Conservation (phyloP, 257 asterid species). For the Rauvolfia tetraphylla region DNA sequence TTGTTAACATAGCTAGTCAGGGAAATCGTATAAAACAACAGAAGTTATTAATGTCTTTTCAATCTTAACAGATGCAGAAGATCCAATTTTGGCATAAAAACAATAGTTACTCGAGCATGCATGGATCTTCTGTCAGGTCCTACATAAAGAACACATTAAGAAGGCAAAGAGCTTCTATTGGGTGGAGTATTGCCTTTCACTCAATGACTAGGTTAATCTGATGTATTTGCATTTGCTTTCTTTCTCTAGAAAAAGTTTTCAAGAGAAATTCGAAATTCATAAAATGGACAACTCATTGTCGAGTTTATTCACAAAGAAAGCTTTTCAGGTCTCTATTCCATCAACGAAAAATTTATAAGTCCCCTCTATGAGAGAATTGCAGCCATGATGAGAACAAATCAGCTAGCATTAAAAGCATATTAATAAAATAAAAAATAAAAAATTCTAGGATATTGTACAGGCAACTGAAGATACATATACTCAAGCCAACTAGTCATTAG, state of each 20-base stretch:
- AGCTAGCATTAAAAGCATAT: background rate
- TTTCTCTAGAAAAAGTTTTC: background rate
- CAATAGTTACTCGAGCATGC: background rate
- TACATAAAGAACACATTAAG: background rate
- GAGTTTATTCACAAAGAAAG: no score
- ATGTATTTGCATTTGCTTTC: background rate
- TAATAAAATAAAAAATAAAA: no score
- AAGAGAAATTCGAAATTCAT: background rate
- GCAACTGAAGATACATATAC: background rate
- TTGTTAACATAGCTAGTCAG: background rate
- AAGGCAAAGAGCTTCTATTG: background rate
- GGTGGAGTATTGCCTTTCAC: background rate
- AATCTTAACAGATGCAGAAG: background rate
- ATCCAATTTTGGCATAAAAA: background rate
- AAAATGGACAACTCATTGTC: background rate
- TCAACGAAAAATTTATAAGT: no score
- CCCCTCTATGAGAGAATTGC: no score
- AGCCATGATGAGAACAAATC: background rate
- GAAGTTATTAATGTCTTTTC: background rate
- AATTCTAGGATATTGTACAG: background rate
- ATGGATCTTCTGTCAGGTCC: background rate
- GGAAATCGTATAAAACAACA: background rate
- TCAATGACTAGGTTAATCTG: background rate
- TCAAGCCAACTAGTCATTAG: background rate
- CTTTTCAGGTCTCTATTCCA: no score